Base-by-base conservation (phyloP, 148 eudicot species). In the Rhododendron ferrugineum region DNA sequence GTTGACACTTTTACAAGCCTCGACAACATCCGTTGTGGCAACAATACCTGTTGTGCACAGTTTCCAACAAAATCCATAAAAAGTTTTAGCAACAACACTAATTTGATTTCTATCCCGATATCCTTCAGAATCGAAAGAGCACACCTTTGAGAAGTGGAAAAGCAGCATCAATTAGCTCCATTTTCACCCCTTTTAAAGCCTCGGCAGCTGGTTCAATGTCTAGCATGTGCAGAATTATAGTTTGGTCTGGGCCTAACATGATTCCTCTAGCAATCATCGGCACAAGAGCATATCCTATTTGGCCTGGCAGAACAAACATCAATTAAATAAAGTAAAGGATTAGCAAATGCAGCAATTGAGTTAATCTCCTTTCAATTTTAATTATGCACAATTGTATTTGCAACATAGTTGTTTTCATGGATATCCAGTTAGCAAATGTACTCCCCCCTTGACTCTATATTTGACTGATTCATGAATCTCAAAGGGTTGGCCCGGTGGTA, bases 261-360 rank as follows among this genome's bases (percentile, higher is more conserved):
- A 85, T 77, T 49, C 98, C 98, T 92, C 93, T 89, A n/a, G 98
- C 98, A 36, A 96, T 92, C 98, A 93, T 89, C 13, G 98, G 98
- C 32, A 90, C 92, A 34, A 96, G 89, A 5, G 98, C 93, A 87
- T 96, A 96, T 2, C 98, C 96, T 83, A 96, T 91, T 89, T 93
- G 94, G 34, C 98, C 98, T 96, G 40, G 91, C 23, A 7, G 62
- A 73, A 78, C 30, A 86, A 52, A 13, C 34, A 68, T 68, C 74
- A 68, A 68, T 68, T 68, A 26, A 11, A 28, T 4, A 11, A 68
- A 11, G 37, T 13, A 68, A 68, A 68, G 5, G 74, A 11, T 68
- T 28, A 72, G 76, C 42, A 72, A 30, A 72, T 28, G 20, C 40
- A 68, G 11, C 68, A 18, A 23, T 62, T 20, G 26, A 6, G 2